Evolutionary conservation across 2,329 filamentous ascomycete species (phyloP), one percentile per base, ranked within the genome.

Genomic region (Xylaria sp.): DNA sequence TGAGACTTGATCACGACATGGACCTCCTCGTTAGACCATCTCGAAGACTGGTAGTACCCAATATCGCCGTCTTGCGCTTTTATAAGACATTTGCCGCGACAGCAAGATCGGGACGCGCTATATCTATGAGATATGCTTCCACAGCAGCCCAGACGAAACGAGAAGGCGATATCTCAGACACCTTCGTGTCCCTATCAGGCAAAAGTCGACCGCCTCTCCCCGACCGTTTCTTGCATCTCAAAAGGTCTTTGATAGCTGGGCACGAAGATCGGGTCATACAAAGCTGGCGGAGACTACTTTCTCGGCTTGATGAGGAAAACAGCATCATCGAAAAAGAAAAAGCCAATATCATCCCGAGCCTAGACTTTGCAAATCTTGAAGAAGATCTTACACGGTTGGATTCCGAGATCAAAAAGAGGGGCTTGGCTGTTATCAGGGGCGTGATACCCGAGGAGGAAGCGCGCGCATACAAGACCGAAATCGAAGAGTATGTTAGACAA

Each of bases 361-460:
- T 87, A 3, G 73, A 80, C 1, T 86, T 79, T 60, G 63, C 69
- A 0, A 68, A 77, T 5, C 69, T 84, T 1, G 72, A 79, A 0
- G 69, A 68, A 0, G 77, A 77, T 2, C 65, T 79, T 2, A 57
- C 62, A 6, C 61, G 54, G 0, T 54, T 76, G 7, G 72, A 72
- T 44, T 76, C 74, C 1, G 84, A 86, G 62, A 80, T 90, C 37
- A 74, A 76, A 60, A 83, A 85, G 65, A 78, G 86, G 1, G 88
- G 87, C 7, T 82, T 79, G 0, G 82, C 83, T 0, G 83, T 92
- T 1, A 78, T 92, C 19, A 79, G 83, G 49, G 84, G 84, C 10
- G 88, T 91, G 2, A 73, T 92, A 11, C 81, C 85, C 0, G 80
- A 84, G 65, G 72, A 76, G 1, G 82, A 88, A 69, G 88, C 88